phyloP scores from a whole-genome alignment of 2,329 filamentous ascomycete genomes.

The Escovopsis weberi region DNA sequence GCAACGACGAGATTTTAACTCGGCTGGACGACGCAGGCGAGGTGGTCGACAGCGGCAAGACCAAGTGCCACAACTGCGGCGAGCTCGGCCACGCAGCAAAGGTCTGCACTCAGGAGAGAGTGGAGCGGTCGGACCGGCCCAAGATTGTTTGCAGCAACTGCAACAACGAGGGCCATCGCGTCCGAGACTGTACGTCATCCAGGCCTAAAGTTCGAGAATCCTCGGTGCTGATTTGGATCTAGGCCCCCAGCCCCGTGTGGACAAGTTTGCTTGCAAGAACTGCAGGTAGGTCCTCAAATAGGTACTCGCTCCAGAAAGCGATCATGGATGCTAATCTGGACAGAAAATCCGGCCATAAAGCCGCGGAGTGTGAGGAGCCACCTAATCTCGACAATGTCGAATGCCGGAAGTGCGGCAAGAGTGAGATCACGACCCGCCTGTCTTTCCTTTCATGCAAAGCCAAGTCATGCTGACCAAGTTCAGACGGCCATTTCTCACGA shows the following conservation, averaged over 20 bases:
- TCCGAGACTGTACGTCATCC: constrained; percentile 47
- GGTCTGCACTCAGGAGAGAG: constrained; percentile 43
- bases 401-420: constrained; percentile 50
- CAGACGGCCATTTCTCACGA: constrained; percentile 45
- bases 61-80: constrained; percentile 49
- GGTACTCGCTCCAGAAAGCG: background rate
- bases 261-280: constrained; percentile 54
- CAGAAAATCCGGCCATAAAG: constrained; percentile 36
- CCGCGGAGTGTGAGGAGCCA: constrained; percentile 39
- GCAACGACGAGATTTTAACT: constrained; percentile 42
- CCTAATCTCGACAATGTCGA: constrained; percentile 48
- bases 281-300: constrained; percentile 32
- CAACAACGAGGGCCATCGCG: constrained; percentile 45
- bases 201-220: background rate
- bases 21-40: constrained; percentile 55
- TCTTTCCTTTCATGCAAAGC: background rate
- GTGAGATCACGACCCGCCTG: constrained; percentile 24
- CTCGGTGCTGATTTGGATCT: background rate
- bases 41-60: constrained; percentile 41
- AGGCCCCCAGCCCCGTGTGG: constrained; percentile 45
- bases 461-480: constrained; percentile 4
- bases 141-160: constrained; percentile 53
- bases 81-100: constrained; percentile 49
- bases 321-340: background rate
- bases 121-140: constrained; percentile 28